A percentile compares a stretch with the other conserved stretches of the same genome.
phyloP scores from a whole-genome alignment of 2,329 filamentous ascomycete genomes.

The Kalmusia sp. region DNA sequence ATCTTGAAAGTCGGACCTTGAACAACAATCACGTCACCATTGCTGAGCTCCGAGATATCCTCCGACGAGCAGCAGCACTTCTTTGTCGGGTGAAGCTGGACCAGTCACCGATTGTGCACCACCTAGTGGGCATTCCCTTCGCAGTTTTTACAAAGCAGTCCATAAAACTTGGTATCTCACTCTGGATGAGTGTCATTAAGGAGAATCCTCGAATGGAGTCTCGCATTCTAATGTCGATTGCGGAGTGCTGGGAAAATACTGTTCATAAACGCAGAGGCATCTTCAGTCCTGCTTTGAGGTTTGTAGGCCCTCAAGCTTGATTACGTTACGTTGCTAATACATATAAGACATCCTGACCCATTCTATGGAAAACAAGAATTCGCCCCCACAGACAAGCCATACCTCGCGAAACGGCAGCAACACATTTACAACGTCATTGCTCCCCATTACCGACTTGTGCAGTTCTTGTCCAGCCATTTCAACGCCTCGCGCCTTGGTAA shows the following conservation, averaged over 20 bases:
- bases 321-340: conserved; percentile 36
- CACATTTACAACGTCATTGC: conserved; percentile 81
- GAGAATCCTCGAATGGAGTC: conserved; percentile 91
- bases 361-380: conserved; percentile 94
- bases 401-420: conserved; percentile 77
- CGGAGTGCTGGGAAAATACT: conserved; percentile 88
- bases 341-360: conserved; percentile 72
- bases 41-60: conserved; percentile 77
- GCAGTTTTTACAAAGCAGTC: conserved; percentile 92
- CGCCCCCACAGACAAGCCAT: conserved; percentile 82
- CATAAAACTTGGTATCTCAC: conserved; percentile 91
- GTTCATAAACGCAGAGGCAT: conserved; percentile 79
- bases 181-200: conserved; percentile 97
- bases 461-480: conserved; percentile 94
- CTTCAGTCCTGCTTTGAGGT: conserved; percentile 76
- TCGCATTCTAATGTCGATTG: conserved; percentile 83
- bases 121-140: conserved; percentile 92
- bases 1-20: conserved; percentile 74
- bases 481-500: conserved; percentile 89
- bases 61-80: conserved; percentile 84
- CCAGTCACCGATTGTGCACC: conserved; percentile 80
- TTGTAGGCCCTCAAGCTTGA: conserved; percentile 35
- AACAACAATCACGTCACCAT: conserved; percentile 74
- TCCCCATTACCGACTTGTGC: conserved; percentile 83
- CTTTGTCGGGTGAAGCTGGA: conserved; percentile 80